A percentile compares a stretch with the other conserved stretches of the same genome.
phyloP scores from a whole-genome alignment of 2,329 filamentous ascomycete species.

The Stagonosporopsis vannaccii region DNA sequence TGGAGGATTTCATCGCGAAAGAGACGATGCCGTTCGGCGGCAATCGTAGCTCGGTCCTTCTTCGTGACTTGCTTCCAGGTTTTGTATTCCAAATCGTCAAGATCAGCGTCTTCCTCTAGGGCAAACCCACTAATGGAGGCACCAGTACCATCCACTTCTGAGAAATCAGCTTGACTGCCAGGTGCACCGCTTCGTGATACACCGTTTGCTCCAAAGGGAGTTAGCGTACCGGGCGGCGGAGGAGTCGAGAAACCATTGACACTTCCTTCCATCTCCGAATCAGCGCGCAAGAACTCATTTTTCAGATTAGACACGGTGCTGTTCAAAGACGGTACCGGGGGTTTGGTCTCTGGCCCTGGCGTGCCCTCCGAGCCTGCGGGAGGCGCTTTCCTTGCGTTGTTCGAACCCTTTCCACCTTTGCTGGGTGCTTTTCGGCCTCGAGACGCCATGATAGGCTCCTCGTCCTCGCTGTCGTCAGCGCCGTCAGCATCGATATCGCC shows the following conservation, averaged over 20 bases:
- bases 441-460: slow-evolving; percentile 96
- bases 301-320: slow-evolving; percentile 58
- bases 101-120: slow-evolving; percentile 77
- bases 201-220: slow-evolving; percentile 76
- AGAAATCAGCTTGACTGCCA: slow-evolving; percentile 79
- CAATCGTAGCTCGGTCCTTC: slow-evolving; percentile 85
- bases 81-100: slow-evolving; percentile 91
- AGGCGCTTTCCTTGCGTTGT: slow-evolving; percentile 73
- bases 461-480: slow-evolving; percentile 89
- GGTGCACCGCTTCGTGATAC: slow-evolving; percentile 62
- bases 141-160: slow-evolving; percentile 81
- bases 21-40: slow-evolving; percentile 84
- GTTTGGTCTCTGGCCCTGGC: slow-evolving; percentile 77
- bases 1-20: slow-evolving; percentile 88
- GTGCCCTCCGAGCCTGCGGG: slow-evolving; percentile 80
- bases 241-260: slow-evolving; percentile 87
- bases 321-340: slow-evolving; percentile 66
- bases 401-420: slow-evolving; percentile 73
- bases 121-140: slow-evolving; percentile 72
- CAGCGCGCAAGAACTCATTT: slow-evolving; percentile 64
- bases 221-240: slow-evolving; percentile 78
- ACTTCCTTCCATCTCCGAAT: slow-evolving; percentile 84
- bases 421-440: slow-evolving; percentile 86
- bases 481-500: slow-evolving; percentile 82
- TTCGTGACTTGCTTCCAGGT: slow-evolving; percentile 99